phyloP scores from a whole-genome alignment of 2,329 filamentous ascomycete genomes.

The Sporothrix schenckii region DNA sequence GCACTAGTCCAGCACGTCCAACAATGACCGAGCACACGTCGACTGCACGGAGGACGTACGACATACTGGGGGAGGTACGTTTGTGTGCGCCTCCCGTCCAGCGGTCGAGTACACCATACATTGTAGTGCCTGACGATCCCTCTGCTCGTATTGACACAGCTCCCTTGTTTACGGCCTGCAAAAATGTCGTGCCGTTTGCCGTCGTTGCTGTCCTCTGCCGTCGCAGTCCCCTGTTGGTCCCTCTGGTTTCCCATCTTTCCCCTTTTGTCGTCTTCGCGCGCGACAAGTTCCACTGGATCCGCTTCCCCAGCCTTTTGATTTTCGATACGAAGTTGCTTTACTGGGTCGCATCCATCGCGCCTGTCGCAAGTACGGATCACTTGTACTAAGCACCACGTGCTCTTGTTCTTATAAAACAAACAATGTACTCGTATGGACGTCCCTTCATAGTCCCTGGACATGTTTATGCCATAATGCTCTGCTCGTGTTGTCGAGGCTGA shows the following conservation, averaged over 20 bases:
- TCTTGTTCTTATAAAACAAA: too few species aligned
- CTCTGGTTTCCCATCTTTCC: not conserved
- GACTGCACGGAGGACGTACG: too few species aligned
- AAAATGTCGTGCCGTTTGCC: not conserved
- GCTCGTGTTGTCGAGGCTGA: slow-evolving; percentile 6
- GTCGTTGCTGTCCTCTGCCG: not conserved
- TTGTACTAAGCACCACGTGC: too few species aligned
- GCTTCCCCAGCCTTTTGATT: slow-evolving; percentile 26
- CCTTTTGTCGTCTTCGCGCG: not conserved
- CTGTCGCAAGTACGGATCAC: too few species aligned
- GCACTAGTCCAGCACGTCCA: too few species aligned
- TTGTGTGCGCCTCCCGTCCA: not conserved
- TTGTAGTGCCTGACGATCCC: slow-evolving; percentile 16
- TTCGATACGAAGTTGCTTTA: slow-evolving; percentile 23
- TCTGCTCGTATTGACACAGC: not conserved
- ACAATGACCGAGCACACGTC: too few species aligned
- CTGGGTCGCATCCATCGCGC: too few species aligned
- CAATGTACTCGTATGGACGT: too few species aligned
- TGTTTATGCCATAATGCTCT: slow-evolving; percentile 8
- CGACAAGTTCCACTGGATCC: not conserved
- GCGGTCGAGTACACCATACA: too few species aligned
- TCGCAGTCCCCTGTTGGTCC: too few species aligned
- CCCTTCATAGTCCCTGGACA: not conserved
- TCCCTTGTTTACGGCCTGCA: not conserved
- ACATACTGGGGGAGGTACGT: not conserved